Evolutionary conservation across 192 early-diverging fungal species (phyloP).

Genomic region (Backusella macrospora): DNA sequence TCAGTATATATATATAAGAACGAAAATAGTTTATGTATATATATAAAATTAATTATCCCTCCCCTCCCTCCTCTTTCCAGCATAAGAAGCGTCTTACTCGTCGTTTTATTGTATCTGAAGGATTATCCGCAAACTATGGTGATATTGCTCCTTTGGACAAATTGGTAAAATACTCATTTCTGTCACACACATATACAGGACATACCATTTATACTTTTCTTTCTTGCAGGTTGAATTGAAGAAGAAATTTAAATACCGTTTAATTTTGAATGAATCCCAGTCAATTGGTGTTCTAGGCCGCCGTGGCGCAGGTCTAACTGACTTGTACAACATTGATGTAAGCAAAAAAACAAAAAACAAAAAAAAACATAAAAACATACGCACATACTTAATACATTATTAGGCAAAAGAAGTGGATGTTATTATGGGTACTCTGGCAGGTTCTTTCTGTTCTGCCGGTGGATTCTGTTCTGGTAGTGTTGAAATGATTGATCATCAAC

Average conservation of each 20-base stretch:
- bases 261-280: constrained; percentile 91
- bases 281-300: constrained; percentile 89
- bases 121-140: constrained; percentile 85
- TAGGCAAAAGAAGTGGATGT: constrained; percentile 81
- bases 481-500: constrained; percentile 90
- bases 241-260: constrained; percentile 94
- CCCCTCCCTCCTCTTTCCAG: constrained; percentile 27
- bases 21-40: constrained; percentile 4
- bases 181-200: neutral
- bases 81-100: constrained; percentile 81
- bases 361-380: too few species aligned
- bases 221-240: constrained; percentile 69
- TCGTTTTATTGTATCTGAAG: constrained; percentile 94
- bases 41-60: neutral
- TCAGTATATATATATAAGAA: neutral
- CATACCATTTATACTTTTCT: neutral
- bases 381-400: neutral
- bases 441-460: constrained; percentile 79
- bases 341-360: neutral
- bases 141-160: constrained; percentile 84
- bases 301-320: constrained; percentile 85
- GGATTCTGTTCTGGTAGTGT: constrained; percentile 91
- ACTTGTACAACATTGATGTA: constrained; percentile 66
- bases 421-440: constrained; percentile 82
- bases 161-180: constrained; percentile 37